phyloP scores from a whole-genome alignment of 805 yeast species.

The Hanseniaspora guilliermondii region DNA sequence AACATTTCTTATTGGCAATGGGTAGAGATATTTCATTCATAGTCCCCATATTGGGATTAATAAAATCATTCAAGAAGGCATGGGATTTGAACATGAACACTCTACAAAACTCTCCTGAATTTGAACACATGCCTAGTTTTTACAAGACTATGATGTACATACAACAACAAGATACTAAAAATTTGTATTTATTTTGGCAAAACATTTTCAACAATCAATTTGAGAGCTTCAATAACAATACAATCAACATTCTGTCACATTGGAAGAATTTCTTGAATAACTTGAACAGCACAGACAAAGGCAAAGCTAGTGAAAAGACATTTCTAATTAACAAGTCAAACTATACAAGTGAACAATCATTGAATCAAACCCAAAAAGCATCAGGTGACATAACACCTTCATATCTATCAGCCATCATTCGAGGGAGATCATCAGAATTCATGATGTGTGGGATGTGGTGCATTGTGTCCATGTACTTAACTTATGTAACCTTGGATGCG shows the following conservation, averaged over 20 bases:
- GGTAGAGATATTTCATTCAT: conserved; percentile 66
- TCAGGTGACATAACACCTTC: conserved; percentile 15
- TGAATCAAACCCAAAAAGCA: conserved; percentile 22
- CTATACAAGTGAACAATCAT: conserved; percentile 20
- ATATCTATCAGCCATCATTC: conserved; percentile 29
- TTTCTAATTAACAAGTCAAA: conserved; percentile 20
- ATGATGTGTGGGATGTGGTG: conserved; percentile 87
- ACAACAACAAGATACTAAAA: conserved; percentile 13
- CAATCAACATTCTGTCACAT: background rate
- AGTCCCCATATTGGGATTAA: conserved; percentile 48
- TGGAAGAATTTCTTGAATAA: conserved; percentile 3
- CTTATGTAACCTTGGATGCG: conserved; percentile 76
- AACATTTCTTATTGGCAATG: conserved; percentile 63
- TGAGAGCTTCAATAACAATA: conserved; percentile 11
- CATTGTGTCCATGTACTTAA: conserved; percentile 69
- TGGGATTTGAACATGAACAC: conserved; percentile 17
- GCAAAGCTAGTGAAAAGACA: conserved; percentile 17
- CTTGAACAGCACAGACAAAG: background rate
- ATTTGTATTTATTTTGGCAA: conserved; percentile 8
- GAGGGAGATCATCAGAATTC: conserved; percentile 66
- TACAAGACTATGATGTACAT: conserved; percentile 12
- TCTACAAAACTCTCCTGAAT: conserved; percentile 5
- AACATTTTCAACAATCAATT: conserved; percentile 11
- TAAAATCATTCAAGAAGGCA: conserved; percentile 30
- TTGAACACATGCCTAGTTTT: conserved; percentile 10